Percentiles rank a stretch among this genome's conserved stretches.
phyloP scores from a whole-genome alignment of 345 rosid species.

The Bruguiera parviflora region DNA sequence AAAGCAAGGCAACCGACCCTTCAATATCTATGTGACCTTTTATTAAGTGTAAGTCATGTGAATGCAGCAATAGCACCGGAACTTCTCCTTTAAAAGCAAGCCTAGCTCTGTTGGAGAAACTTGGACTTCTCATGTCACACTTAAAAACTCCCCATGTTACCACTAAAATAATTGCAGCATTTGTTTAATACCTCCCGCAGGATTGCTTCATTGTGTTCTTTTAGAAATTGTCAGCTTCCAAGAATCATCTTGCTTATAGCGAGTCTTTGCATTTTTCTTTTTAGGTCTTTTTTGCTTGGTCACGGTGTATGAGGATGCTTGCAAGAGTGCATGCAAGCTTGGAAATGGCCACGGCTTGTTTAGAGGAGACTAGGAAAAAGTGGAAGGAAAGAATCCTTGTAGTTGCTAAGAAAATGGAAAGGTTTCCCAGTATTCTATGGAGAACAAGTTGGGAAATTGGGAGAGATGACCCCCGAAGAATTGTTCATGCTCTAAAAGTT shows the following conservation, averaged over 20 bases:
- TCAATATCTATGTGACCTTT: constrained; percentile 18
- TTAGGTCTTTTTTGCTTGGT: background rate
- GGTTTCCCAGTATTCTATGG: constrained; percentile 27
- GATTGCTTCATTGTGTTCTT: constrained; percentile 1
- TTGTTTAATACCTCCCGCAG: background rate
- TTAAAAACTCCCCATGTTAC: constrained; percentile 16
- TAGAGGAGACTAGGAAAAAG: constrained; percentile 1
- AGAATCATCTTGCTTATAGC: background rate
- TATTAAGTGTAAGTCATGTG: constrained; percentile 33
- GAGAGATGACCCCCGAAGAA: constrained; percentile 69
- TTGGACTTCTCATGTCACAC: constrained; percentile 19
- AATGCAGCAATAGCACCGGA: constrained; percentile 4
- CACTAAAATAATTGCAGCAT: background rate
- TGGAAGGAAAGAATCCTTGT: constrained; percentile 26
- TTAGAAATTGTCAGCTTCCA: constrained; percentile 38
- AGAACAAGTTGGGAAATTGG: constrained; percentile 46
- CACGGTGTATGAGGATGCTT: background rate
- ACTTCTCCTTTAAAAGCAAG: constrained; percentile 8
- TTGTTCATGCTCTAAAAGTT: constrained; percentile 75
- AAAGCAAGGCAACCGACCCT: constrained; percentile 18
- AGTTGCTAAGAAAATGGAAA: constrained; percentile 33
- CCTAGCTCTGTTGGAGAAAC: background rate
- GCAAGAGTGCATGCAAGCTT: background rate
- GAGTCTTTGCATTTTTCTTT: background rate
- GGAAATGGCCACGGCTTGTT: constrained; percentile 15